A percentile compares a stretch with the other conserved stretches of the same genome.
Conservation (phyloP, 306 rosid genomes). For the Ormosia emarginata region DNA sequence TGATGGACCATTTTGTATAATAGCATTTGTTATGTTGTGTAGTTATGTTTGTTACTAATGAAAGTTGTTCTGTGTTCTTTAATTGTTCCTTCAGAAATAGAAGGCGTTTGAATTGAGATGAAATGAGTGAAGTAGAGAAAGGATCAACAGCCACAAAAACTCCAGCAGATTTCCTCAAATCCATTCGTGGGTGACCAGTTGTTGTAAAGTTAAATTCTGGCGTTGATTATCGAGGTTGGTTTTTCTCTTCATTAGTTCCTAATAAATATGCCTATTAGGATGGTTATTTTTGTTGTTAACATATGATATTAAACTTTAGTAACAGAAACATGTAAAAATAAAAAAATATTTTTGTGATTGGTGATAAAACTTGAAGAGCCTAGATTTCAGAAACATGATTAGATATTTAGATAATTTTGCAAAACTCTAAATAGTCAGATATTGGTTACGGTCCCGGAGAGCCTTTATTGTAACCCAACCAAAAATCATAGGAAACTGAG, state of each 20-base stretch:
- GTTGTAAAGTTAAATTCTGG: constrained; percentile 81
- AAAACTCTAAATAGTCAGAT: neutral
- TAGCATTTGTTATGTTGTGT: too few species aligned
- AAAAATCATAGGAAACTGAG: neutral
- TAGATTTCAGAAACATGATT: neutral
- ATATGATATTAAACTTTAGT: too few species aligned
- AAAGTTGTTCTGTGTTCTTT: too few species aligned
- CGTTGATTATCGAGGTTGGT: constrained; percentile 68
- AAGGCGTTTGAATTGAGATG: neutral
- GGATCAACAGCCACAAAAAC: constrained; percentile 61
- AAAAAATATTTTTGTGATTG: neutral
- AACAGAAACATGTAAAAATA: too few species aligned
- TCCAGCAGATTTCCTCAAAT: constrained; percentile 74
- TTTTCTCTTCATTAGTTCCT: too few species aligned
- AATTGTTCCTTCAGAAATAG: too few species aligned
- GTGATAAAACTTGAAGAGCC: neutral
- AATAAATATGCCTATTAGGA: too few species aligned
- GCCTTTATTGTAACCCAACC: neutral
- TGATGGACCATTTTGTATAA: too few species aligned
- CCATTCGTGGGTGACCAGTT: constrained; percentile 78
- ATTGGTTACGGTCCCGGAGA: neutral
- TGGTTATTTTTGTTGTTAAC: too few species aligned
- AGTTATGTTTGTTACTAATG: too few species aligned
- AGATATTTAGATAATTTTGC: neutral
- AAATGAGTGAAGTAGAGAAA: constrained; percentile 47